Base-by-base conservation (phyloP, 441 rosid genomes). In the Codiaeum variegatum region DNA sequence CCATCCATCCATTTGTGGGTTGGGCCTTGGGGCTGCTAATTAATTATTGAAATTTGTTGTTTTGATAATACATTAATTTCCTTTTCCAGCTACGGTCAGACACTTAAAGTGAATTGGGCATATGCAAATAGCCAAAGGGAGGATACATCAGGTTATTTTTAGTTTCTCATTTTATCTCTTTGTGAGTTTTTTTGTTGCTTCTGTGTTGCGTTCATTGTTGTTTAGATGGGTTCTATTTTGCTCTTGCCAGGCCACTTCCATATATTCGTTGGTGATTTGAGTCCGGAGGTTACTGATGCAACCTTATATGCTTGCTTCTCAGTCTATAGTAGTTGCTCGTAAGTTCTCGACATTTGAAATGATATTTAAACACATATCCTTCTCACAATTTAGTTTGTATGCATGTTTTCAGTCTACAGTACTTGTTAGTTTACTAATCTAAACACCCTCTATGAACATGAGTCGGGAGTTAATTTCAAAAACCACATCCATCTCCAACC, bases 101-200 rank as follows among this genome's bases (percentile, higher is more conserved):
- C 94, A 46, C 89, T 91, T 75, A 93, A 93, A 77, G 97, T 93
- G 69, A 93, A 93, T 74, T 91, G 98, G 97, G 94, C 98, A 31
- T 93, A 93, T 85, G 94, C 91, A 46, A 93, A 90, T 81, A 89
- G 90, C 79, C 97, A 93, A 82, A 87, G 97, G 75, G 97, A 93
- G 82, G 98, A 91, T 72, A 91, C 98, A 69, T 93, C 97, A 78
- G 87, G 97, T 93, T 75, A 72, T 82, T 60, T 76, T 63, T 52
- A 52, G 9, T 63, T 7, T 73, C 62, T n/a, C n/a, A 31, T 8
- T 59, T 54, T 11, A 29, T 19, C 42, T 46, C 24, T 13, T 73
- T 13, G 7, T 36, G 6, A 32, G 16, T 62, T 29, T 67, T 51
- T 59, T 54, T n/a, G 49, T 15, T 66, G 34, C 29, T 52, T 21